Base-by-base conservation (phyloP, 1,284 basidiomycete species). In the Baeospora myosura region DNA sequence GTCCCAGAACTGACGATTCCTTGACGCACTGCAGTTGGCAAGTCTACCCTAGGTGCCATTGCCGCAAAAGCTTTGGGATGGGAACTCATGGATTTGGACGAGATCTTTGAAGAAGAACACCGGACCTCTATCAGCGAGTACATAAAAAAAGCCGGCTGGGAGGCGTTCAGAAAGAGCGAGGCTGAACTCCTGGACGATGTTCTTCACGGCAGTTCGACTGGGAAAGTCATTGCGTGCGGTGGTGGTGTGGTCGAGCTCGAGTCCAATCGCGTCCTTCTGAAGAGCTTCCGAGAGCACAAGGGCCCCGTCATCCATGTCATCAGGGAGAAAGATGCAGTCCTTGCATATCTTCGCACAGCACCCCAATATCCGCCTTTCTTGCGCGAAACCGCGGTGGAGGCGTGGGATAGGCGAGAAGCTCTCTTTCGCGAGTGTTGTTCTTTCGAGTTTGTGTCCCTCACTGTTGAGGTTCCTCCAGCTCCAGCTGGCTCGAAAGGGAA, bases 271-370 rank as follows among this genome's bases (percentile, higher is more conserved):
- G 18, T 14, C n/a, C 18, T 34, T 4, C 18, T 34, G n/a, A 34
- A 34, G 32, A 6, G 11, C 12, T 34, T 14, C 53, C 71, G 72
- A 4, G 63, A 61, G 30, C 65, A 65, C 26, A 68, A 68, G 30
- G 70, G 69, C 11, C 61, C 65, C 5, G 69, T 74, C 5, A 66
- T 73, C 3, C 64, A 71, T 42, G 59, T 72, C 37, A 55, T 64
- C 16, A 61, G 71, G 3, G 60, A 65, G 2, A 55, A 70, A 12
- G 62, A 65, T 28, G 69, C 72, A 45, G 52, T 74, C 12, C 52
- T 72, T 21, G 64, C 72, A 22, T 98, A 92, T 63, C 78, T 99
- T n/a, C n/a, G n/a, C n/a, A n/a, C n/a, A n/a, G n/a, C n/a, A n/a
- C n/a, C n/a, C n/a, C n/a, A n/a, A n/a, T n/a, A n/a, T 25, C 47